Percentiles rank a stretch among this genome's conserved stretches.
These are phyloP conservation scores for Cercospora sp. DNA, from an alignment of 2,329 filamentous ascomycete genomes.

Conservation along the genomic window DNA sequence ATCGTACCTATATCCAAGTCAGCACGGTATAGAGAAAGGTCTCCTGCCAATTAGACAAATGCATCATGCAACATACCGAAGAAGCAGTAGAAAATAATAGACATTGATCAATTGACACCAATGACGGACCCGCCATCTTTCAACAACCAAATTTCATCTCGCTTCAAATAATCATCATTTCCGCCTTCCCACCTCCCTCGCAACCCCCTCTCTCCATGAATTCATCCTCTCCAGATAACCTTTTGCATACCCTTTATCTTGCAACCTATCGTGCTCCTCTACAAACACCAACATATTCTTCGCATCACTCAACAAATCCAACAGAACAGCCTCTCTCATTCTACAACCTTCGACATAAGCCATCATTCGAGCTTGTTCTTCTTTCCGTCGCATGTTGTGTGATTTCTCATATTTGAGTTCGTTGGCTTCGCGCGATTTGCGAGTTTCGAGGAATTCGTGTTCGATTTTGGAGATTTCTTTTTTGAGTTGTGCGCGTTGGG, in stretches of 20 bases:
- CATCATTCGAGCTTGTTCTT: constrained; percentile 10
- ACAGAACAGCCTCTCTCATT: not conserved
- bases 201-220: not conserved
- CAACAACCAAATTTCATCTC: no score
- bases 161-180: not conserved
- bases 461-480: constrained; percentile 6
- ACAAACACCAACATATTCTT: not conserved
- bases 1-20: not conserved
- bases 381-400: not conserved
- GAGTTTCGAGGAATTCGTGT: constrained; percentile 3
- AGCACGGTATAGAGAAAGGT: not conserved
- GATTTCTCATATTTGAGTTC: constrained; percentile 1
- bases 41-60: not conserved
- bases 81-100: not conserved
- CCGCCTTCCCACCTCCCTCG: not conserved
- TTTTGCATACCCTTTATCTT: not conserved
- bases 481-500: not conserved
- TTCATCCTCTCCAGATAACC: constrained; percentile 8
- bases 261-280: not conserved
- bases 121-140: not conserved
- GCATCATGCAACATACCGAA: not conserved
- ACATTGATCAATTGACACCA: not conserved
- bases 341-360: constrained; percentile 8
- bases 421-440: not conserved
- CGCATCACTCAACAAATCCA: constrained; percentile 2